These are phyloP conservation scores for Papilionanthe hybrid DNA, from an alignment of 116 monocot genomes.

Conservation along the genomic window DNA sequence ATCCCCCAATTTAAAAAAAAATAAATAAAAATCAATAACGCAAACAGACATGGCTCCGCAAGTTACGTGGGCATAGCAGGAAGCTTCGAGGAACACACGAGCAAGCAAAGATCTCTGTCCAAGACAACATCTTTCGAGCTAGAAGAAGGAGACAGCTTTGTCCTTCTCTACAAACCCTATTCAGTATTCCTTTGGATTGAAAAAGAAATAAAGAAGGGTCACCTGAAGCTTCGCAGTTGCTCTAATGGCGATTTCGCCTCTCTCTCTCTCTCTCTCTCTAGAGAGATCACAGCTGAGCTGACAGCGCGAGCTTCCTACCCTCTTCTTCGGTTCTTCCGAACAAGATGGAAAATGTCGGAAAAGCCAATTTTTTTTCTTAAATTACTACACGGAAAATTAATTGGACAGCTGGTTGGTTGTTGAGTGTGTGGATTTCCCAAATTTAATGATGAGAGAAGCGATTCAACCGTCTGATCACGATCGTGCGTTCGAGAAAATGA, in stretches of 20 bases:
- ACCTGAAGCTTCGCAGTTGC: constrained; percentile 9
- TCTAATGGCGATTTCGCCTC: constrained; percentile 7
- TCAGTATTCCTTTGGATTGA: not conserved
- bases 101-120: not conserved
- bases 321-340: no score
- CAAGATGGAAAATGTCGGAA: not conserved
- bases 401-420: constrained; percentile 2
- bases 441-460: not conserved
- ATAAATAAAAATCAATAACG: not conserved
- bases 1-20: not conserved
- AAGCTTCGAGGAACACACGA: constrained; percentile 3
- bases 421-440: not conserved
- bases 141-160: not conserved
- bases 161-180: not conserved
- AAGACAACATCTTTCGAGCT: not conserved
- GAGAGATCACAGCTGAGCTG: not conserved
- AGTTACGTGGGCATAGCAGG: not conserved
- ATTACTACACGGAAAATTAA: not conserved
- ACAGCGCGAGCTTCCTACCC: not conserved
- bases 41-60: not conserved
- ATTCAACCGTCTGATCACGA: not conserved
- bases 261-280: not conserved
- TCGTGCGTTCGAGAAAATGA: not conserved
- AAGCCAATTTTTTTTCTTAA: not conserved
- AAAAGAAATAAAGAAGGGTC: not conserved